Conservation (phyloP, 78 protist genomes). For the Andalucia godoyi region DNA sequence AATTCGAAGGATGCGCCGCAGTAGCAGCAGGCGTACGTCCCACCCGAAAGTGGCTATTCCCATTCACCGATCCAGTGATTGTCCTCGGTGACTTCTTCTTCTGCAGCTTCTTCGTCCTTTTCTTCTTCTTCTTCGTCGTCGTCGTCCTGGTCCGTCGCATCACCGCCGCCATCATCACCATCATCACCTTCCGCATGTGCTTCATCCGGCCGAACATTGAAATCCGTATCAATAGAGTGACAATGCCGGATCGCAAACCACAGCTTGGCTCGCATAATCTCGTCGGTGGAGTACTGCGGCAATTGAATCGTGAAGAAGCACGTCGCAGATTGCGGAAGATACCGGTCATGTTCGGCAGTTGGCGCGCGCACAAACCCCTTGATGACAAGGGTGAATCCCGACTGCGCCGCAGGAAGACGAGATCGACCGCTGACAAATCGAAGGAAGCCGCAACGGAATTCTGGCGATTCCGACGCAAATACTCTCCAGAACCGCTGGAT, state of each 20-base stretch:
- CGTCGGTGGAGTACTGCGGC: constrained; percentile 23
- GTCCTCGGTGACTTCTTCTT: too few species aligned
- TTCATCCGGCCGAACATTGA: too few species aligned
- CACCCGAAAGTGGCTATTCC: too few species aligned
- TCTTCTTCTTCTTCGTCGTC: too few species aligned
- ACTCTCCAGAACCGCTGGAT: constrained; percentile 13
- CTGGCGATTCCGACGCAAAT: background rate
- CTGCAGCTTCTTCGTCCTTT: too few species aligned
- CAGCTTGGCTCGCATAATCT: constrained; percentile 11
- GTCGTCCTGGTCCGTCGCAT: too few species aligned
- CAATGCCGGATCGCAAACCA: constrained; percentile 29
- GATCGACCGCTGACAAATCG: constrained; percentile 28
- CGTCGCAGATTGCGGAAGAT: constrained; percentile 29
- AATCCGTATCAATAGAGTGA: constrained; percentile 33
- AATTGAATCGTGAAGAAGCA: constrained; percentile 34
- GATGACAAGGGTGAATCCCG: background rate
- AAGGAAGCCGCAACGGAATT: background rate
- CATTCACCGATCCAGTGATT: too few species aligned
- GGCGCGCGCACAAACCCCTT: background rate
- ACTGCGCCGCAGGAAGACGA: constrained; percentile 14
- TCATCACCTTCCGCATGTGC: too few species aligned
- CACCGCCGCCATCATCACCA: too few species aligned
- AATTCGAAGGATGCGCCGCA: too few species aligned
- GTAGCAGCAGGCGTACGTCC: too few species aligned
- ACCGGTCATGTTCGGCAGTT: constrained; percentile 2